Evolutionary conservation across 495 filamentous ascomycete genomes (phyloP), one percentile per base, ranked within the genome.

Genomic region (Saxophila tyrrhenica): DNA sequence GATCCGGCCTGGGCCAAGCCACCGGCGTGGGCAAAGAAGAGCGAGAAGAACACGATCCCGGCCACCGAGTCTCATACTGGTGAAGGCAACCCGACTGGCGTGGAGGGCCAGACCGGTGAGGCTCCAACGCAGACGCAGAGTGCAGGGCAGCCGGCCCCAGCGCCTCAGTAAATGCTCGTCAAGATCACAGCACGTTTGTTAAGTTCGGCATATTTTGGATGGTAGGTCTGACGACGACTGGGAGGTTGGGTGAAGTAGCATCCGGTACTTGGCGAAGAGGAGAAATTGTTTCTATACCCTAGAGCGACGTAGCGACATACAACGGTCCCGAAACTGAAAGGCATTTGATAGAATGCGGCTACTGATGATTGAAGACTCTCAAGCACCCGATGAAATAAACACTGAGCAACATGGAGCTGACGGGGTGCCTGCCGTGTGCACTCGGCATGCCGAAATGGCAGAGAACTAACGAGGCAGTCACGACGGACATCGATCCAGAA

Each of bases 1-100:
- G 92, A 97, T 58, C 56, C 79, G 20, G 69, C 85, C 69, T 91
- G 84, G 86, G 80, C 73, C 42, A 65, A 66, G 53, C 54, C 73
- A 32, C 68, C 75, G 16, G 69, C 67, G 44, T 65, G 66, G 62
- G 65, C 63, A 47, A 61, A 59, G 32, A 55, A 61, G 55, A 39
- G 60, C 16, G 42, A 42, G 24, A 41, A 51, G 10, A 29, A 58
- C 41, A 25, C 23, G 16, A 54, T 55, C 22, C 55, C 50, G 2
- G 29, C 54, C 23, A 50, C 50, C n/a, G 55, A 58, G 39, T 50
- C 44, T 46, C 50, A 62, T 48, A 52, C 25, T 2, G 59, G 55
- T 7, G 50, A 62, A 35, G 59, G 59, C 45, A 54, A 46, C 43
- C 46, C 55, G 5, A 17, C 54, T 16, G 43, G 25, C 22, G 49